Percentiles rank a stretch among this genome's conserved stretches.
Evolutionary conservation across 371 early-diverging fungal species (phyloP).

Genomic region (Dinochytrium kinnereticum): DNA sequence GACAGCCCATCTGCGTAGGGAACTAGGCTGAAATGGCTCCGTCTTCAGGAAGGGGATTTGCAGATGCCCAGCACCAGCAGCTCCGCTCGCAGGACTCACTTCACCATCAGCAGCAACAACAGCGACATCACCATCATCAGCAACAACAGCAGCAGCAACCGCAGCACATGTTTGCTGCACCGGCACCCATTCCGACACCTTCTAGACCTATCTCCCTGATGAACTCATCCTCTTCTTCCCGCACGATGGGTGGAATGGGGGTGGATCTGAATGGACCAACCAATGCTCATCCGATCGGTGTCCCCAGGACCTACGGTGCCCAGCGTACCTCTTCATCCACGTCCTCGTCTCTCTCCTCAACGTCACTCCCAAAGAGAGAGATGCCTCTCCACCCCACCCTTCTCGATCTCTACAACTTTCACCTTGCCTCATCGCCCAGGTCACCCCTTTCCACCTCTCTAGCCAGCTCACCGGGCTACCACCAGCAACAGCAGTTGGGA

Average conservation of each 20-base stretch:
- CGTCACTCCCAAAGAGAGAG: background rate
- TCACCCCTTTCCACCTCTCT: constrained; percentile 34
- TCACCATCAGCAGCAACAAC: background rate
- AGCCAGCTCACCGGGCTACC: constrained; percentile 4
- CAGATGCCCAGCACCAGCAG: background rate
- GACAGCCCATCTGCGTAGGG: too few species aligned
- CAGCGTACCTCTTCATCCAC: background rate
- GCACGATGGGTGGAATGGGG: background rate
- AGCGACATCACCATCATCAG: background rate
- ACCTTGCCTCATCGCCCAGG: constrained; percentile 29
- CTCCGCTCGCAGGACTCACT: background rate
- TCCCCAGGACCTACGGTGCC: background rate
- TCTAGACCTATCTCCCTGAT: background rate
- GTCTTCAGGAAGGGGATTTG: background rate
- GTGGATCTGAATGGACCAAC: background rate
- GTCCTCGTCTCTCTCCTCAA: background rate
- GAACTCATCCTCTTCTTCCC: background rate
- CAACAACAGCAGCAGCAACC: background rate
- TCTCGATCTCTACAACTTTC: constrained; percentile 39
- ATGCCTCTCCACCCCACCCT: constrained; percentile 25
- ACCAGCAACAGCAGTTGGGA: background rate
- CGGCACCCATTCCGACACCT: background rate
- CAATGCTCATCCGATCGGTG: background rate
- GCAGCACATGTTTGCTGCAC: background rate
- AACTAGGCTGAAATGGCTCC: background rate